Evolutionary conservation across 306 rosid species (phyloP).

Genomic region (Cicer arietinum): DNA sequence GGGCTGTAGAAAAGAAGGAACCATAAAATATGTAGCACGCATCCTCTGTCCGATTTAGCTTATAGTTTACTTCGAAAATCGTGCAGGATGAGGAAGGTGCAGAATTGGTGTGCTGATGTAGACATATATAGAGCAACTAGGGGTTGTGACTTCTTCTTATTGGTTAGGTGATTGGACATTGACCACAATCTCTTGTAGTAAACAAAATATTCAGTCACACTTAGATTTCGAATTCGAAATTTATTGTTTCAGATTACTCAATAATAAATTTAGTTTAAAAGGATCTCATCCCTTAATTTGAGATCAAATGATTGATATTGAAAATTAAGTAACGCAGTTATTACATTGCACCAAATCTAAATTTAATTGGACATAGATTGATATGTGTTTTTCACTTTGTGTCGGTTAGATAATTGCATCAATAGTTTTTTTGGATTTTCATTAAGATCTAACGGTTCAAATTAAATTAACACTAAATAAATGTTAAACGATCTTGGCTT

Average conservation of each 20-base stretch:
- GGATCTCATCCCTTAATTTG: too few species aligned
- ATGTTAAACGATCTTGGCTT: too few species aligned
- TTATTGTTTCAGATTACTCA: too few species aligned
- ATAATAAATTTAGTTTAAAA: too few species aligned
- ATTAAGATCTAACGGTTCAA: too few species aligned
- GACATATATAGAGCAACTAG: background rate
- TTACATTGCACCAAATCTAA: too few species aligned
- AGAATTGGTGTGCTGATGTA: background rate
- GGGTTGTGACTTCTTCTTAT: background rate
- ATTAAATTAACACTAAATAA: too few species aligned
- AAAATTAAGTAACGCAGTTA: too few species aligned
- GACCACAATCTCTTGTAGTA: too few species aligned
- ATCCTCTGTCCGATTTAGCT: background rate
- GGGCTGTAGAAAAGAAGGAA: background rate
- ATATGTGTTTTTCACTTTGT: background rate
- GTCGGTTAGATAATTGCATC: conserved; percentile 3
- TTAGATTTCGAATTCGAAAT: too few species aligned
- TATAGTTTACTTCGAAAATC: background rate
- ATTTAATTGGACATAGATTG: background rate
- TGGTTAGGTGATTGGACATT: background rate
- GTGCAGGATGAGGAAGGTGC: background rate
- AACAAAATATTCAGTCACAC: too few species aligned
- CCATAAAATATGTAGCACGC: conserved; percentile 5
- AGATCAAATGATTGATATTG: too few species aligned
- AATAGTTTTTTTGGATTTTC: background rate